phyloP scores from a whole-genome alignment of 148 eudicot genomes.

The Rhododendron kiyosumense region DNA sequence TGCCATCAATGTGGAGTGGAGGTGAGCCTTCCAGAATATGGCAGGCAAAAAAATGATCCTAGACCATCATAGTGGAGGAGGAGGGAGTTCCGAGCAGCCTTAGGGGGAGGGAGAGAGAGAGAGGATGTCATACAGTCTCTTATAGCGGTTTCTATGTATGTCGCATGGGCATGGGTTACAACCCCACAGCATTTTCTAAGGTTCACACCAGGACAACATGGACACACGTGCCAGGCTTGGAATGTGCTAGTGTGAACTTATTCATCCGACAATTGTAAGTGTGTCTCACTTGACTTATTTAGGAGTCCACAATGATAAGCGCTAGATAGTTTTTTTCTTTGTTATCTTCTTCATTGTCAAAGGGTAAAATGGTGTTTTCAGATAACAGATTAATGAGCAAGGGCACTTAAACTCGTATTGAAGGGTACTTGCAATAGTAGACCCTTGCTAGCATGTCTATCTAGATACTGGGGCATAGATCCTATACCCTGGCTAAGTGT shows the following conservation, averaged over 20 bases:
- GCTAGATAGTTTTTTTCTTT: not conserved
- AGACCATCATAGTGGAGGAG: not conserved
- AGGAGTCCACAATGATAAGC: not conserved
- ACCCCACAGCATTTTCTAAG: not conserved
- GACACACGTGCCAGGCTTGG: not conserved
- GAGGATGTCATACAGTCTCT: not conserved
- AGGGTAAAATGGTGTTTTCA: not conserved
- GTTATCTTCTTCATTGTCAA: not conserved
- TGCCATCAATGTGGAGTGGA: not conserved
- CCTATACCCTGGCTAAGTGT: not conserved
- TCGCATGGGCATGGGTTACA: not conserved
- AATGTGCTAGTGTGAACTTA: not conserved
- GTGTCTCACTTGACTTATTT: not conserved
- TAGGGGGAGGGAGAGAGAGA: not conserved
- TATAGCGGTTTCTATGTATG: not conserved
- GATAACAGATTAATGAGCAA: not conserved
- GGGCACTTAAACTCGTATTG: not conserved
- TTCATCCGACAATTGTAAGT: not conserved
- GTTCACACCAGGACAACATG: not conserved
- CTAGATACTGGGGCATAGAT: not conserved
- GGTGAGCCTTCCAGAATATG: not conserved
- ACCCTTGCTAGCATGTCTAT: not conserved
- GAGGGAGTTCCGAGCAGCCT: not conserved
- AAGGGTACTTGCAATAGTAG: not conserved
- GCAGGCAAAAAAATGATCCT: not conserved